Percentiles rank a stretch among this genome's conserved stretches.
Evolutionary conservation across 2,329 filamentous ascomycete species (phyloP).

Genomic region (Fusarium sp.): DNA sequence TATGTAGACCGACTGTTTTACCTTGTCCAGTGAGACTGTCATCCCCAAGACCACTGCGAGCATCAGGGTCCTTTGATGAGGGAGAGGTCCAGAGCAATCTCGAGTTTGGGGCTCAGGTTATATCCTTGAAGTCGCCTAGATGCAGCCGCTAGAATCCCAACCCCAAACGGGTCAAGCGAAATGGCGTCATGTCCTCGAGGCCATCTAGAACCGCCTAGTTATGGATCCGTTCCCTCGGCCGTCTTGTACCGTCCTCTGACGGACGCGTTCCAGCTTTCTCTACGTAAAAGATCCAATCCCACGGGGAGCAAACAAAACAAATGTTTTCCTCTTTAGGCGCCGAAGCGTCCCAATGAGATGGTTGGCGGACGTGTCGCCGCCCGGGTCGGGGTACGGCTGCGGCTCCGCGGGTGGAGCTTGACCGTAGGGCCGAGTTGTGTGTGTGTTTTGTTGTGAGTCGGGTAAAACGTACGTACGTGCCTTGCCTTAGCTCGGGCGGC

Average conservation of each 20-base stretch:
- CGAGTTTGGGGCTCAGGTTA: background rate
- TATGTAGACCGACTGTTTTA: background rate
- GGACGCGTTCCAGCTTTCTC: background rate
- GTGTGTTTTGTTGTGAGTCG: background rate
- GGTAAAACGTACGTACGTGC: constrained; percentile 13
- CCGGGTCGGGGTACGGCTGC: constrained; percentile 24
- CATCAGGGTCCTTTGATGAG: background rate
- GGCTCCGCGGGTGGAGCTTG: constrained; percentile 34
- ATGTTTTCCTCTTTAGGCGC: background rate
- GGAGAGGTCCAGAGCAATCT: background rate
- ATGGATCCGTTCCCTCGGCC: background rate
- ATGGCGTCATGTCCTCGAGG: constrained; percentile 5
- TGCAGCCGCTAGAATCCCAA: background rate
- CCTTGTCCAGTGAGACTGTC: background rate
- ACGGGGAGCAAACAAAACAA: background rate
- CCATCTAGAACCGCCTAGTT: background rate
- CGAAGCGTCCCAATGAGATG: constrained; percentile 15
- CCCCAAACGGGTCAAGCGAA: background rate
- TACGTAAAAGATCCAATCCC: background rate
- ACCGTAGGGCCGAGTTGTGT: background rate
- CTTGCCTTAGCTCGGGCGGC: constrained; percentile 4
- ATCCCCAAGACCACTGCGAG: background rate
- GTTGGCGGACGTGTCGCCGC: constrained; percentile 5
- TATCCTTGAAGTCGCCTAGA: background rate
- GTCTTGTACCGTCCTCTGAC: background rate